Evolutionary conservation across 306 rosid genomes (phyloP).

Genomic region (Ochetophila trinervis): DNA sequence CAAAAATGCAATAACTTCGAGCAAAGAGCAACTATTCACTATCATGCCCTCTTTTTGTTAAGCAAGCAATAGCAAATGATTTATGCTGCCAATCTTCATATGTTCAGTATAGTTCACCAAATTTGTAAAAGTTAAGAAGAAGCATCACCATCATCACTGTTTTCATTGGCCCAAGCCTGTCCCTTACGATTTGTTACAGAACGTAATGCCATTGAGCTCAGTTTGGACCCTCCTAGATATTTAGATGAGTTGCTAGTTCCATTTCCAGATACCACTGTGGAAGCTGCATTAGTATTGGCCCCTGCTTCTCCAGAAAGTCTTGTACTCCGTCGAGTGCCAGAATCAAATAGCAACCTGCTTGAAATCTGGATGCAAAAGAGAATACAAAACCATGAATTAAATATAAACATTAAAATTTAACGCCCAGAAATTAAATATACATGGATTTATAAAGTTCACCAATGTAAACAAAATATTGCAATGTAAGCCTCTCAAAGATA

Average conservation of each 20-base stretch:
- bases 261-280: constrained; percentile 57
- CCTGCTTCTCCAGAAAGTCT: constrained; percentile 78
- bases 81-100: background rate
- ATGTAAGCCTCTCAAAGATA: background rate
- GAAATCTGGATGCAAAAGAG: constrained; percentile 52
- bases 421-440: background rate
- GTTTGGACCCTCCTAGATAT: constrained; percentile 81
- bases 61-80: no score
- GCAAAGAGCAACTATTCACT: no score
- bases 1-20: no score
- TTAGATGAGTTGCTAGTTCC: constrained; percentile 76
- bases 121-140: constrained; percentile 1
- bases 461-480: background rate
- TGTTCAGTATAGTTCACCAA: background rate
- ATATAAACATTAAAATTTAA: constrained; percentile 3
- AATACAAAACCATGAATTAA: constrained; percentile 10
- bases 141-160: constrained; percentile 69
- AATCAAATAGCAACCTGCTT: constrained; percentile 89
- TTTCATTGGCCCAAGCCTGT: constrained; percentile 84
- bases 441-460: constrained; percentile 15
- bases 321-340: constrained; percentile 87
- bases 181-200: constrained; percentile 67
- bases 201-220: constrained; percentile 69
- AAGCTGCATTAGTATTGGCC: constrained; percentile 53
- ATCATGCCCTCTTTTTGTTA: no score